Evolutionary conservation across 257 asterid species (phyloP).

Genomic region (Lycium ferocissimum): DNA sequence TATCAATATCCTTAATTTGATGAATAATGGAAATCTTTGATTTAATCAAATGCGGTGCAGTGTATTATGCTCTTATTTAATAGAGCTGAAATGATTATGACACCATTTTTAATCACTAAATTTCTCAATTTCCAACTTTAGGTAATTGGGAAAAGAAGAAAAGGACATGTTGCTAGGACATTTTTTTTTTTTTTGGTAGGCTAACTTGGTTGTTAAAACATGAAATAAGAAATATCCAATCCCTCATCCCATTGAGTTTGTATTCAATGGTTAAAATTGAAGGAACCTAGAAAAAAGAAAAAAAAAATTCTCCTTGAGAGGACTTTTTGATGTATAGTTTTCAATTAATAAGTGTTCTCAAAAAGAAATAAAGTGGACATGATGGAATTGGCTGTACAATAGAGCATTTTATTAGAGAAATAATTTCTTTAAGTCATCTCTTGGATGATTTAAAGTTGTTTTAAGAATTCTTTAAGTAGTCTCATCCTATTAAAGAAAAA

Average conservation of each 20-base stretch:
- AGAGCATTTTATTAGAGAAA: background rate
- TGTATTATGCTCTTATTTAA: background rate
- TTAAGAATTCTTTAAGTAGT: background rate
- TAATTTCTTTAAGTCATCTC: background rate
- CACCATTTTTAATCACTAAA: background rate
- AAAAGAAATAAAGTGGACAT: background rate
- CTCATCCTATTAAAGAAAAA: background rate
- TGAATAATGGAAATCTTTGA: background rate
- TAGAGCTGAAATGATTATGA: background rate
- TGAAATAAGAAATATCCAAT: background rate
- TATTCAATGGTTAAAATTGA: conserved; percentile 7
- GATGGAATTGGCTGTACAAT: background rate
- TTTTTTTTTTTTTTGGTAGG: background rate
- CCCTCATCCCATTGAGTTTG: background rate
- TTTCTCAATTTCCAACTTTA: background rate
- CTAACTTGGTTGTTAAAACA: background rate
- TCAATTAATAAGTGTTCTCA: background rate
- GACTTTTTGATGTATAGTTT: background rate
- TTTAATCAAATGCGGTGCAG: background rate
- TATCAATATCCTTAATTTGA: background rate
- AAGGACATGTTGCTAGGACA: background rate
- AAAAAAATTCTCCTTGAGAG: background rate
- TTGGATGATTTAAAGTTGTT: background rate
- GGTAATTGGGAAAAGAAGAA: background rate
- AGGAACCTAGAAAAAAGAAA: background rate